Conservation (phyloP, 495 filamentous ascomycete species). For the Hypoxylon lienhwacheense region DNA sequence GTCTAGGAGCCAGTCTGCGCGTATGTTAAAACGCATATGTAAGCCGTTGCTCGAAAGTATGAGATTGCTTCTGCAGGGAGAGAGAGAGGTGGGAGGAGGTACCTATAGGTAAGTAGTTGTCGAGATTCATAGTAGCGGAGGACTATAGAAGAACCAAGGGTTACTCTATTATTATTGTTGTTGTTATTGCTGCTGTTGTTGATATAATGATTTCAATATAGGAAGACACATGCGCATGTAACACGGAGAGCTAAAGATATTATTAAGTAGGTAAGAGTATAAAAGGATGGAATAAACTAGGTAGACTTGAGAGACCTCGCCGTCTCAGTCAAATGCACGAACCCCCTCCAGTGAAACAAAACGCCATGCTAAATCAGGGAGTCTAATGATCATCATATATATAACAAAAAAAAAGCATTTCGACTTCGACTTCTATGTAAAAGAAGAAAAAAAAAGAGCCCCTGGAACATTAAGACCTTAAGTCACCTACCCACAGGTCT, state of each 20-base stretch:
- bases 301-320: conserved; percentile 3
- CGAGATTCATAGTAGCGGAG: conserved; percentile 29
- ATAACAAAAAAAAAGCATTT: neutral
- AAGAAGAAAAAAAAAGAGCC: too few relatives aligned
- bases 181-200: too few relatives aligned
- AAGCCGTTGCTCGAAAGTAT: neutral
- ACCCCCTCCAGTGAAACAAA: conserved; percentile 14
- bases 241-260: neutral
- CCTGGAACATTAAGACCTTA: too few relatives aligned
- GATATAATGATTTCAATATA: neutral
- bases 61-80: neutral
- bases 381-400: conserved; percentile 13
- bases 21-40: conserved; percentile 7
- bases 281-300: neutral
- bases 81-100: neutral
- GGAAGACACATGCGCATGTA: neutral
- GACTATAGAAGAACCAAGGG: too few relatives aligned
- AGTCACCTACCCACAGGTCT: too few relatives aligned
- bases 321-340: conserved; percentile 22
- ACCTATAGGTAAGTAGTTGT: too few relatives aligned
- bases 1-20: conserved; percentile 57
- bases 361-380: conserved; percentile 5
- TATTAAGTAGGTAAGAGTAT: neutral
- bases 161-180: too few relatives aligned
- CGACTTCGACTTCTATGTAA: too few relatives aligned